A percentile compares a stretch with the other conserved stretches of the same genome.
These are phyloP conservation scores for Candida silvicultrix DNA, from an alignment of 805 yeast species.

Conservation along the genomic window DNA sequence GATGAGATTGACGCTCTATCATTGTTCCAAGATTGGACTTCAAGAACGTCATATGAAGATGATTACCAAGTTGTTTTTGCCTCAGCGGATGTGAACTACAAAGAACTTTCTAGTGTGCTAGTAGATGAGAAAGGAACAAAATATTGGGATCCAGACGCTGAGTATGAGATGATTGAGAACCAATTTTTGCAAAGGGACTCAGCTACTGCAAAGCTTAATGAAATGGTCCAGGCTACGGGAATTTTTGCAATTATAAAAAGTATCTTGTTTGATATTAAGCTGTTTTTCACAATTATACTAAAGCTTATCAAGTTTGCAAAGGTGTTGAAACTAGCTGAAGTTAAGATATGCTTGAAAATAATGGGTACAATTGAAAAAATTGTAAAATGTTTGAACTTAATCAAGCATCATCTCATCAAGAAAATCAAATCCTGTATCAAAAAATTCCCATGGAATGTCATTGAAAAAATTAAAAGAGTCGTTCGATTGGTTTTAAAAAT, in stretches of 20 bases:
- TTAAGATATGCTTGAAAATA: constrained; percentile 11
- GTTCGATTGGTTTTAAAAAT: constrained; percentile 12
- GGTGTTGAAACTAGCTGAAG: constrained; percentile 7
- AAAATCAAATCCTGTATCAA: constrained; percentile 10
- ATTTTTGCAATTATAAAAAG: constrained; percentile 11
- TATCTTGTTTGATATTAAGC: constrained; percentile 7
- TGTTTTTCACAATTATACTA: constrained; percentile 9
- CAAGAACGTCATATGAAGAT: background rate
- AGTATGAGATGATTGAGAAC: background rate
- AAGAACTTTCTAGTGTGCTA: background rate
- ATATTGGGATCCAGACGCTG: constrained; percentile 2
- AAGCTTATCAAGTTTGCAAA: constrained; percentile 17
- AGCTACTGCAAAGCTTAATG: background rate
- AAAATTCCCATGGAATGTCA: constrained; percentile 13
- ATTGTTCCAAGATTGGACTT: background rate
- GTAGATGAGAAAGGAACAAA: background rate
- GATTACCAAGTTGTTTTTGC: background rate
- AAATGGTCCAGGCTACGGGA: constrained; percentile 1
- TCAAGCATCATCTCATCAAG: constrained; percentile 10
- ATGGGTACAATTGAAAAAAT: constrained; percentile 18
- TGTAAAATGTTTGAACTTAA: constrained; percentile 10
- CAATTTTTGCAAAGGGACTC: background rate
- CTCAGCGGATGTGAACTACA: background rate
- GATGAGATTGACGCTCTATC: background rate
- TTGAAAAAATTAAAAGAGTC: constrained; percentile 13